These are phyloP conservation scores for Pachysolen tannophilus DNA, from an alignment of 805 yeast genomes.

Conservation along the genomic window DNA sequence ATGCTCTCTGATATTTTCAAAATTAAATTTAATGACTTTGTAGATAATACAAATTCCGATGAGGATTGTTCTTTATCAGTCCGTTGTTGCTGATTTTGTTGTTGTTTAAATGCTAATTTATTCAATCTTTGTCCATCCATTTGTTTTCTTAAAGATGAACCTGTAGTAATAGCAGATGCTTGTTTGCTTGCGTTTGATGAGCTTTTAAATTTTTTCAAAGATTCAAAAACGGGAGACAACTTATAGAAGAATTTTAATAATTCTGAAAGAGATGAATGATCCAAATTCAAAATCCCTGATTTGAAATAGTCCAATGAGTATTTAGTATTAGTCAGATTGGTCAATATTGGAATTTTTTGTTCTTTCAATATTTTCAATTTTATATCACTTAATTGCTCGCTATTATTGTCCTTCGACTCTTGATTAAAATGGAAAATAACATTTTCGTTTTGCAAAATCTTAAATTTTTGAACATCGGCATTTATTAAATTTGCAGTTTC, in stretches of 20 bases:
- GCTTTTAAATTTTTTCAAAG: conserved; percentile 2
- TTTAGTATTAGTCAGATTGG: too few relatives aligned
- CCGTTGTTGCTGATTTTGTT: not conserved
- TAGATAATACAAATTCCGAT: conserved; percentile 29
- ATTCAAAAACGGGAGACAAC: conserved; percentile 12
- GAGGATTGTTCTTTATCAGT: too few relatives aligned
- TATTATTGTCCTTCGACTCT: conserved; percentile 17
- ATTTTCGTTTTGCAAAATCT: conserved; percentile 16
- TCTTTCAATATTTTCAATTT: not conserved
- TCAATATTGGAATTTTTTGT: too few relatives aligned
- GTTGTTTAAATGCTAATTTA: not conserved
- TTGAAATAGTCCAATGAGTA: conserved; percentile 38
- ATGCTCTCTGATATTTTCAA: conserved; percentile 15
- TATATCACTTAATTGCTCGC: conserved; percentile 48
- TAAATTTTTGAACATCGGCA: conserved; percentile 39
- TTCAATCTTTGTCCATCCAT: conserved; percentile 3
- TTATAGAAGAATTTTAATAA: conserved; percentile 8
- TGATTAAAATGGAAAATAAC: conserved; percentile 20
- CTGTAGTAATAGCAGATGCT: not conserved
- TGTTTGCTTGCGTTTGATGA: too few relatives aligned
- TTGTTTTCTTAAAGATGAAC: not conserved
- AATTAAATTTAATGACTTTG: conserved; percentile 26
- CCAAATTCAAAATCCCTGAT: conserved; percentile 20
- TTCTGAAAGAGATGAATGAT: conserved; percentile 5
- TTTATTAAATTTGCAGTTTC: conserved; percentile 31